Evolutionary conservation across 1,284 basidiomycete species (phyloP).

Genomic region (Leccinum pachyderme): DNA sequence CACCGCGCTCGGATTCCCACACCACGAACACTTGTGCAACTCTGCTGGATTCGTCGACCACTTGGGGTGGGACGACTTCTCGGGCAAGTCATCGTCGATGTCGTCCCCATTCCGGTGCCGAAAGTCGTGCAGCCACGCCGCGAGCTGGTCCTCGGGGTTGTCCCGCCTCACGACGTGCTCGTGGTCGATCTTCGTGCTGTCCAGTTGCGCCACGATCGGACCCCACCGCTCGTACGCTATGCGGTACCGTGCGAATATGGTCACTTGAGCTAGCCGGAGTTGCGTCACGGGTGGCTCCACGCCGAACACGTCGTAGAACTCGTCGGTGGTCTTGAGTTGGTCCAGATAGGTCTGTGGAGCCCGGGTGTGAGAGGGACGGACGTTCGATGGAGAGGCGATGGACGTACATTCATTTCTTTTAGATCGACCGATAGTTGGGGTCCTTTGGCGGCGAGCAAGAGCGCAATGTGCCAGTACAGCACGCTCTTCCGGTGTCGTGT

Average conservation of each 20-base stretch:
- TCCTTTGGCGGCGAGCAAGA: conserved; percentile 49
- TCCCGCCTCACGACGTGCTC: conserved; percentile 30
- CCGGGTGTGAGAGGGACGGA: neutral
- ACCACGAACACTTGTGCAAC: conserved; percentile 57
- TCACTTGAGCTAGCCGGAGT: conserved; percentile 46
- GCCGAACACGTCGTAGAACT: conserved; percentile 47
- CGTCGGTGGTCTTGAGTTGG: conserved; percentile 47
- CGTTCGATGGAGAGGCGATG: neutral
- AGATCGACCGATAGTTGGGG: conserved; percentile 48
- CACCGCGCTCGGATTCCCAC: conserved; percentile 54
- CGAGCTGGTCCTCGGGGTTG: conserved; percentile 52
- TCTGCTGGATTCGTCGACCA: conserved; percentile 44
- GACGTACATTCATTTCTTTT: conserved; percentile 45
- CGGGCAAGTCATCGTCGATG: conserved; percentile 26
- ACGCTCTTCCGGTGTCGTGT: conserved; percentile 56
- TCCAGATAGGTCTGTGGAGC: conserved; percentile 39
- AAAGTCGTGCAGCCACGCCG: conserved; percentile 53
- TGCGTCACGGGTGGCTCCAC: conserved; percentile 45
- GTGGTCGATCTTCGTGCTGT: conserved; percentile 26
- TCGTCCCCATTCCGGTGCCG: conserved; percentile 41
- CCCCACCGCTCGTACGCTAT: conserved; percentile 46
- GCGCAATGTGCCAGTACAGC: conserved; percentile 55
- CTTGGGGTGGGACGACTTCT: conserved; percentile 37
- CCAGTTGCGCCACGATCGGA: conserved; percentile 39
- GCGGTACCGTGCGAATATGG: conserved; percentile 44